Base-by-base conservation (phyloP, 148 eudicot genomes). In the Vaccinium myrtillus region DNA sequence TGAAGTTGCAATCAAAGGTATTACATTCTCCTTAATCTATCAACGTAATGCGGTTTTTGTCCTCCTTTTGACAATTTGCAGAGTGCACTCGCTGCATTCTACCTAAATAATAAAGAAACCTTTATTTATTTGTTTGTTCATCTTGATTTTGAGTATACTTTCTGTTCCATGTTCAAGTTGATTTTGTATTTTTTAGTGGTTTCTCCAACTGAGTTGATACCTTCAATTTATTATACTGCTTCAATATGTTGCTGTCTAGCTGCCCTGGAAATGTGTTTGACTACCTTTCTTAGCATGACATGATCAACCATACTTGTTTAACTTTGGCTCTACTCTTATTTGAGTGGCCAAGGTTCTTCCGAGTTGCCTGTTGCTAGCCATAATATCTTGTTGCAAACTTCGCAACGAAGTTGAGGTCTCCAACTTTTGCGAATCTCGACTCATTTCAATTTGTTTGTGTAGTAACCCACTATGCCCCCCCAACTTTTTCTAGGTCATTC, bases 1-100 rank as follows among this genome's bases (percentile, higher is more conserved):
- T 10, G 79, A 77, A 30, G 79, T 77, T 48, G 79, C 79, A 11
- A 49, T 77, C 15, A 49, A 49, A 77, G 79, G 79, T 77, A 77
- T 21, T 50, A 1, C 36, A 49, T 49, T 50, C 46, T 10, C 18
- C 13, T 50, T 50, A 49, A 8, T 77, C 30, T 50, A 48, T 46
- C 19, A 18, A 25, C 53, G 12, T 12, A n/a, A 5, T 48, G 36
- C 18, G 11, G 30, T 76, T 19, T 21, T 76, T 9, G 21, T 25
- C 13, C 1, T 21, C 10, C n/a, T 77, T 50, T 3, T 6, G 15
- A 23, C 23, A 77, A 21, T 48, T 48, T 48, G 8, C 32, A 6
- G 56, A 43, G 55, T 77, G 32, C 18, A 43, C 27, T 70, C 2
- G 39, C 9, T 70, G 11, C 36, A 70, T 30, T 18, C 43, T 27